phyloP scores from a whole-genome alignment of 2,329 filamentous ascomycete species.

The Nemania bipapillata region DNA sequence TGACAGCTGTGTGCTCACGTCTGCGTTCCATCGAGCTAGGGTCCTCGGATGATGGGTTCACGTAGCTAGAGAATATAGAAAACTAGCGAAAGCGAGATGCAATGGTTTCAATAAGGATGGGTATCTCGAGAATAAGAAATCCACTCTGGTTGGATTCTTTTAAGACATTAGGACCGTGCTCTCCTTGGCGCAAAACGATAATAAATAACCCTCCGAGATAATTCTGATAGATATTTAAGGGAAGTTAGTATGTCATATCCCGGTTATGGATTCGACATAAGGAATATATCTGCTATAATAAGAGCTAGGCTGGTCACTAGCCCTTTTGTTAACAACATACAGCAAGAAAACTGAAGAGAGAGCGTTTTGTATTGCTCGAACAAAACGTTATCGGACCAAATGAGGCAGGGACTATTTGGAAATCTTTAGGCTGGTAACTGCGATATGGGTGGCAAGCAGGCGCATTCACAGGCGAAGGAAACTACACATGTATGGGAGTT shows the following conservation, averaged over 20 bases:
- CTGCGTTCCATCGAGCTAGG: slow-evolving; percentile 41
- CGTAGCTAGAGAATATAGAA: slow-evolving; percentile 44
- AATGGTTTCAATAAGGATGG: slow-evolving; percentile 51
- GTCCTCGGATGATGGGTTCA: slow-evolving; percentile 36
- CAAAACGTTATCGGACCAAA: background rate
- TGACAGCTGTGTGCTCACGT: slow-evolving; percentile 45
- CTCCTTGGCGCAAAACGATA: slow-evolving; percentile 25
- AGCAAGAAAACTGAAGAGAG: background rate
- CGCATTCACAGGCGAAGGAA: slow-evolving; percentile 39
- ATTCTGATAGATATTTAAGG: background rate
- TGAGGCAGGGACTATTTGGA: slow-evolving; percentile 10
- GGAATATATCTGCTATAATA: slow-evolving; percentile 18
- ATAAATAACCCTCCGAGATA: slow-evolving; percentile 7
- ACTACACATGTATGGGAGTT: slow-evolving; percentile 34
- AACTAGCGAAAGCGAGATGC: slow-evolving; percentile 51
- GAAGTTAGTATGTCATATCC: background rate
- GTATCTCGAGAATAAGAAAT: background rate
- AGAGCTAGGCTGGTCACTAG: slow-evolving; percentile 5
- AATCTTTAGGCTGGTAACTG: slow-evolving; percentile 13
- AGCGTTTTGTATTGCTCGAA: background rate
- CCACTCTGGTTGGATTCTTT: slow-evolving; percentile 1
- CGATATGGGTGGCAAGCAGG: slow-evolving; percentile 25
- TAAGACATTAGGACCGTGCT: slow-evolving; percentile 26
- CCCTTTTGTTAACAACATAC: background rate
- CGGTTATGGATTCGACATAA: slow-evolving; percentile 15